Evolutionary conservation across 2,329 filamentous ascomycete species (phyloP).

Genomic region (Neoarthrinium moseri): DNA sequence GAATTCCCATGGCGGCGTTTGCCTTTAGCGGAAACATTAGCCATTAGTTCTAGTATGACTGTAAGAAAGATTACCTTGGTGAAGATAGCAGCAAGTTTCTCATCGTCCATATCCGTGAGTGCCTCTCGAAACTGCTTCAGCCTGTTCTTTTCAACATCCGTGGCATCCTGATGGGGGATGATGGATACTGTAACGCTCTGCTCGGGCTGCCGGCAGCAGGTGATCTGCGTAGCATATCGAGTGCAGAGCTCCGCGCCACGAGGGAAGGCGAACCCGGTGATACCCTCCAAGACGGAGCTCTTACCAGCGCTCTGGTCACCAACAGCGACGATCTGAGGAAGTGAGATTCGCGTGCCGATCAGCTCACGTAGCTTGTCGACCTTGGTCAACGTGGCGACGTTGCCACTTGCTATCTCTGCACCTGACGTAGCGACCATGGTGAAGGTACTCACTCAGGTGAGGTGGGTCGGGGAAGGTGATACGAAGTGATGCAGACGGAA

Average conservation of each 20-base stretch:
- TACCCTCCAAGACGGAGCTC: conserved; percentile 75
- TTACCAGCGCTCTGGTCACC: conserved; percentile 86
- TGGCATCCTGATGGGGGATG: conserved; percentile 28
- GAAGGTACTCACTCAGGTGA: no score
- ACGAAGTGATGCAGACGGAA: no score
- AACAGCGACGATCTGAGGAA: conserved; percentile 63
- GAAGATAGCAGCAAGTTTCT: conserved; percentile 37
- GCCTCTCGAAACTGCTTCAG: conserved; percentile 27
- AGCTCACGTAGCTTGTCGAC: conserved; percentile 42
- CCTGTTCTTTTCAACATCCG: conserved; percentile 16
- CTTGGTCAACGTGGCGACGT: conserved; percentile 24
- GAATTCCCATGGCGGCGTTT: conserved; percentile 44
- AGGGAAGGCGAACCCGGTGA: conserved; percentile 49
- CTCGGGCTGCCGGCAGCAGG: conserved; percentile 34
- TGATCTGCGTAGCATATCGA: conserved; percentile 48
- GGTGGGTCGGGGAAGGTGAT: no score
- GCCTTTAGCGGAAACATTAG: no score
- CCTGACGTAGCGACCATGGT: no score
- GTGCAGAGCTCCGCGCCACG: conserved; percentile 44
- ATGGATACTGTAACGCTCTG: conserved; percentile 42
- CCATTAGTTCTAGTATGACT: conserved; percentile 3
- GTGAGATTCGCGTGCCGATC: conserved; percentile 33
- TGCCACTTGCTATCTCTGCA: no score
- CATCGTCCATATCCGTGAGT: conserved; percentile 20
- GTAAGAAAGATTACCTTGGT: conserved; percentile 29